Percentiles rank a stretch among this genome's conserved stretches.
phyloP scores from a whole-genome alignment of 2,329 filamentous ascomycete species.

The Beauveria sp. region DNA sequence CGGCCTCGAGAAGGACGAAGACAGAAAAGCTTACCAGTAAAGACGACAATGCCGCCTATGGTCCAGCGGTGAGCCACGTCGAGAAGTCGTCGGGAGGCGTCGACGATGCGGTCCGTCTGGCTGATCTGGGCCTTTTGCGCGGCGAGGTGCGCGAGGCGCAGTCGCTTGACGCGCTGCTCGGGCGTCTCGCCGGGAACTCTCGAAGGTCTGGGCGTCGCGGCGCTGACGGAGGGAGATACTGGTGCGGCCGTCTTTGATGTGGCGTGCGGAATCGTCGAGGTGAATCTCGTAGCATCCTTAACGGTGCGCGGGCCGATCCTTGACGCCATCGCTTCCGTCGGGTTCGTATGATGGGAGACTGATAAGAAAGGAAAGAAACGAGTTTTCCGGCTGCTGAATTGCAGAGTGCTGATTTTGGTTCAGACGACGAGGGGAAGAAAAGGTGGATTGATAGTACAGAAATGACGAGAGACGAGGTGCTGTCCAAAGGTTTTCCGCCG shows the following conservation, averaged over 20 bases:
- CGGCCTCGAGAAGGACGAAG: neutral
- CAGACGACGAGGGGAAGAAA: neutral
- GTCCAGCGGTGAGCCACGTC: constrained; percentile 50
- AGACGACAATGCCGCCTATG: constrained; percentile 45
- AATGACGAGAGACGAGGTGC: neutral
- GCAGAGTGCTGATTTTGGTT: no score
- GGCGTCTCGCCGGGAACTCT: constrained; percentile 49
- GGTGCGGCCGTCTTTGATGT: constrained; percentile 48
- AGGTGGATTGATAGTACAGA: neutral
- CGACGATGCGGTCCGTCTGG: constrained; percentile 42
- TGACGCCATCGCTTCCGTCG: constrained; percentile 28
- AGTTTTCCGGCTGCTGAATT: neutral
- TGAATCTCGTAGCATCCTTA: constrained; percentile 70
- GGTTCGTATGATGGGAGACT: neutral
- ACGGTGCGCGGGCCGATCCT: constrained; percentile 56
- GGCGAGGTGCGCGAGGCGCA: constrained; percentile 61
- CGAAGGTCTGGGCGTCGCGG: constrained; percentile 19
- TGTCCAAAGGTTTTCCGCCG: constrained; percentile 3
- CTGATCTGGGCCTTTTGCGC: constrained; percentile 53
- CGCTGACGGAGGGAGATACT: constrained; percentile 13
- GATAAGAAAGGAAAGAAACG: neutral
- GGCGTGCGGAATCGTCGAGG: constrained; percentile 51
- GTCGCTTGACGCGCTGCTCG: constrained; percentile 59
- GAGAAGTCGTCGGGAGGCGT: constrained; percentile 40
- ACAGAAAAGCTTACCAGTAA: constrained; percentile 39